Base-by-base conservation (phyloP, 2,329 filamentous ascomycete genomes). In the Ciborinia camelliae region DNA sequence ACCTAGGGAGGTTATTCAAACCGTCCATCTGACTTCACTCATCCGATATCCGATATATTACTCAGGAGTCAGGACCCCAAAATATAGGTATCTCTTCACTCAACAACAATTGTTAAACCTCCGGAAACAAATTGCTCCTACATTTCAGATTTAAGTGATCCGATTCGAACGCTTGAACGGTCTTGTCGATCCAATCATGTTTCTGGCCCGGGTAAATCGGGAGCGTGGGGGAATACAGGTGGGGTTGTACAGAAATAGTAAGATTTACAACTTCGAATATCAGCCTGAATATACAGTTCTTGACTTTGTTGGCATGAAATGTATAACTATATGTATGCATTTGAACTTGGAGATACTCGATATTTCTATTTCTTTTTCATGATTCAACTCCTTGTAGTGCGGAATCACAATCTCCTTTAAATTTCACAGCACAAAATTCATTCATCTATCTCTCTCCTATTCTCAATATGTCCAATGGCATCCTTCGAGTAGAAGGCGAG, bases 401-500 rank as follows among this genome's bases (percentile, higher is more conserved):
- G 8, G n/a, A 26, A 37, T 10, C n/a, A 39, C 23, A 45, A 45
- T 45, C 43, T 26, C 35, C 14, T 54, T 45, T 8, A n/a, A 10
- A 32, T 28, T 35, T 32, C 35, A 20, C 0, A 48, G 7, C 23
- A 15, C 10, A 26, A 26, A n/a, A 30, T 48, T 18, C 32, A 18
- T 39, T 9, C 5, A n/a, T n/a, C 8, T 9, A 48, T 35, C 26
- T 47, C 28, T 32, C 15, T 12, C 10, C 23, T 26, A 9, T 50
- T 10, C 9, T 12, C 62, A 67, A 41, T 6, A 72, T 72, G 71
- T 67, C 71, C 3, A 71, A 68, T 35, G 71, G 71, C 20, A 73
- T 77, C 32, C 72, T 78, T 12, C 72, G 70, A 62, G 74, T 77
- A 18, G 63, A 75, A 37, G 76, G 74, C 8, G 71, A 75, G 35